phyloP scores from a whole-genome alignment of 148 eudicot species.

The Salicornia ramosissima region DNA sequence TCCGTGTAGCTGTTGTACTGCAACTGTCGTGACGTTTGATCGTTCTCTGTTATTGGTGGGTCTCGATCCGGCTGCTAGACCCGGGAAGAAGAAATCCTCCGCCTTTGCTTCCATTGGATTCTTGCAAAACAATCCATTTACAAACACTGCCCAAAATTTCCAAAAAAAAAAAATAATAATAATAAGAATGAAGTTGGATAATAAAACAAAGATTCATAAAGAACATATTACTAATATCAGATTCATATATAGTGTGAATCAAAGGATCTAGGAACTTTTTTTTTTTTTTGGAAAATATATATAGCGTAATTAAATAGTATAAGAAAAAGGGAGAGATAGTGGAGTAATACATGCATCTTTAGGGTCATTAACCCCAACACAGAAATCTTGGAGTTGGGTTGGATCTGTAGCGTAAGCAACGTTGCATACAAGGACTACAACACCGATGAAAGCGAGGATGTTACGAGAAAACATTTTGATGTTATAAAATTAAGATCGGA shows the following conservation, averaged over 20 bases:
- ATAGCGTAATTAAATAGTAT: too few species aligned
- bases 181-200: background rate
- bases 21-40: background rate
- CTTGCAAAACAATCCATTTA: background rate
- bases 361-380: constrained; percentile 3
- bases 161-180: background rate
- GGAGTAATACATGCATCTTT: background rate
- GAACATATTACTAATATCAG: too few species aligned
- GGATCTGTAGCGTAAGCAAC: constrained; percentile 8
- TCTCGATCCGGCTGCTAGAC: background rate
- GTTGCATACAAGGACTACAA: background rate
- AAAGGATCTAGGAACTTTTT: too few species aligned
- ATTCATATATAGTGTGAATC: too few species aligned
- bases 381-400: background rate
- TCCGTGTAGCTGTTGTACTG: background rate
- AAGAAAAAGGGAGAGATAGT: too few species aligned
- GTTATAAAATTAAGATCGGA: too few species aligned
- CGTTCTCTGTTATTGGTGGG: background rate
- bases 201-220: too few species aligned
- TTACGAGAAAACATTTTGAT: background rate
- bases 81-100: background rate
- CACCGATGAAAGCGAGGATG: background rate
- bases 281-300: too few species aligned
- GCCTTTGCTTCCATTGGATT: background rate
- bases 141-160: background rate